phyloP scores from a whole-genome alignment of 2,329 filamentous ascomycete species.

The Pestalotiopsis sp. region DNA sequence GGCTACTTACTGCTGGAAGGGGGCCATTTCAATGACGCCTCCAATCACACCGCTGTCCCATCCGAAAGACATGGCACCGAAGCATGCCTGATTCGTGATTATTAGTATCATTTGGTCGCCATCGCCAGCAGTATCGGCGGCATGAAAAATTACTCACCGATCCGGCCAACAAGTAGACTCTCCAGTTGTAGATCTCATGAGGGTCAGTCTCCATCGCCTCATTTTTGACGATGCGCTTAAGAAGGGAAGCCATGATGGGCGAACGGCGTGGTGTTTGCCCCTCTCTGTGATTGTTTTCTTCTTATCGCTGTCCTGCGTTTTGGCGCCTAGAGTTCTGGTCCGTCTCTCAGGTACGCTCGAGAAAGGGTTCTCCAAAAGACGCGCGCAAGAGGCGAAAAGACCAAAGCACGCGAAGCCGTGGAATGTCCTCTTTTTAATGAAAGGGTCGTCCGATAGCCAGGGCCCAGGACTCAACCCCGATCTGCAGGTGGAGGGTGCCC shows the following conservation, averaged over 20 bases:
- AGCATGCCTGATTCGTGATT: slow-evolving; percentile 36
- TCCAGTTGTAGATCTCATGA: slow-evolving; percentile 71
- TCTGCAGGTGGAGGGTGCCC: not conserved
- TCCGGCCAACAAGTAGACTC: slow-evolving; percentile 65
- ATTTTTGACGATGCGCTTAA: slow-evolving; percentile 45
- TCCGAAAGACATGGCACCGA: slow-evolving; percentile 61
- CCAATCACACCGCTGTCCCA: slow-evolving; percentile 67
- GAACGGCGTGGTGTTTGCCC: not conserved
- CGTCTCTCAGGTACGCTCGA: not conserved
- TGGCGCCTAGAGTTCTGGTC: not conserved
- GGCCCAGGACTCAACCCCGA: not conserved
- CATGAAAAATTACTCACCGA: slow-evolving; percentile 41
- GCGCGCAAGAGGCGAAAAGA: not conserved
- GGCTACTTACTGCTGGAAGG: slow-evolving; percentile 54
- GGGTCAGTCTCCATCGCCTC: slow-evolving; percentile 69
- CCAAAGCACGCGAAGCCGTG: not conserved
- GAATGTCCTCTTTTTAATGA: not conserved
- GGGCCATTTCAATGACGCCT: slow-evolving; percentile 62
- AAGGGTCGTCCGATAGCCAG: not conserved
- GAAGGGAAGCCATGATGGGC: slow-evolving; percentile 24
- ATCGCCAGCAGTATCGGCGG: not conserved
- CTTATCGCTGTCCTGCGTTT: not conserved
- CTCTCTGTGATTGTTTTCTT: not conserved
- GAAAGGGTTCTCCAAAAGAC: not conserved
- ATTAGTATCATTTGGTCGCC: not conserved